Base-by-base conservation (phyloP, 257 asterid species). In the Phtheirospermum japonicum region DNA sequence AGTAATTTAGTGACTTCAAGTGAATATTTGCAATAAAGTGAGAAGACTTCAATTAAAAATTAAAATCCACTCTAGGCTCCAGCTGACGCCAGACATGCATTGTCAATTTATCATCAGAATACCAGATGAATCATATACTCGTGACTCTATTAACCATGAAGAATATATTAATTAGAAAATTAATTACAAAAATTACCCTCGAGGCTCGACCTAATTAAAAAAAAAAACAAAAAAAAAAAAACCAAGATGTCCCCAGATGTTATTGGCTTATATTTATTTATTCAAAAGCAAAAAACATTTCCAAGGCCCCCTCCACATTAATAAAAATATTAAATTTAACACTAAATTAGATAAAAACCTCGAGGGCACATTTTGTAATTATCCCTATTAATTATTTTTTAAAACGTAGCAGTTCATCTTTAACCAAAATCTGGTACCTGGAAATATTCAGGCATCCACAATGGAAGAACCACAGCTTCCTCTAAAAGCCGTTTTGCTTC, bases 381-480 rank as follows among this genome's bases (percentile, higher is more conserved):
- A 42, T 42, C 49, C 19, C 49, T 42, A 42, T 12, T 36, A 51
- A 69, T 54, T 54, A 50, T 36, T 45, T n/a, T 19, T 34, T 57
- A 4, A 39, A 10, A 66, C n/a, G 7, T 28, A 54, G 49, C 16
- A 54, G 13, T 52, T 70, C 70, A 50, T 36, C 60, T 61, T 53
- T 6, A 23, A 53, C 34, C 66, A 69, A 61, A 71, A 57, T 53
- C 69, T 4, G 65, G 65, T 79, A 92, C 99, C 99, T 93, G 97
- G 77, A 93, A 93, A 77, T 93, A 93, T 71, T 93, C 99, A 36
- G 99, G 99, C 99, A 93, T 93, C 97, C 94, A 93, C 16, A 93
- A 67, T 13, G 99, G 99, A 72, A 93, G 99, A 72, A 93, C 99
- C 68, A 93, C 99, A 71, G 99, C 99, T 82, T 93, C 99, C 82